A percentile compares a stretch with the other conserved stretches of the same genome.
These are phyloP conservation scores for Pleurotus tuber-regium DNA, from an alignment of 768 basidiomycete species.

Conservation along the genomic window DNA sequence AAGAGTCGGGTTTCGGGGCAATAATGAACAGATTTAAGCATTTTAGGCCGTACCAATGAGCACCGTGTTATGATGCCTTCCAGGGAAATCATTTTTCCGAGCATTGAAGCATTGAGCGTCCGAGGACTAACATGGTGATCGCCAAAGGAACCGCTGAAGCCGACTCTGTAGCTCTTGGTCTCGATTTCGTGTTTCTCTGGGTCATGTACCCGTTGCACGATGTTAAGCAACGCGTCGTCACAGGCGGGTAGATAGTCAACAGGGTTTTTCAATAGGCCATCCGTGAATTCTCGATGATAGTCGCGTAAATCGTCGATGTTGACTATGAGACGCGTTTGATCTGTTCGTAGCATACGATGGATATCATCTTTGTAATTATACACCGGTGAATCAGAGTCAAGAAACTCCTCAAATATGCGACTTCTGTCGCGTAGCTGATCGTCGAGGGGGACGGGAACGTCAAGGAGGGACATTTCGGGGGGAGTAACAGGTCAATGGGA, in stretches of 20 bases:
- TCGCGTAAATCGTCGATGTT: conserved; percentile 96
- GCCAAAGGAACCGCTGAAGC: conserved; percentile 94
- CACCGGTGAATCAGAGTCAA: conserved; percentile 60
- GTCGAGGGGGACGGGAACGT: conserved; percentile 66
- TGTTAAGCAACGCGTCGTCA: conserved; percentile 74
- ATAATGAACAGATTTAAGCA: conserved; percentile 96
- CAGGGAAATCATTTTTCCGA: conserved; percentile 94
- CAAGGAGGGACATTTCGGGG: conserved; percentile 40
- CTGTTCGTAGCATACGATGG: conserved; percentile 74
- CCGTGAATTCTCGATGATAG: conserved; percentile 83
- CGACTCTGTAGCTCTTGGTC: conserved; percentile 81
- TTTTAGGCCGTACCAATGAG: conserved; percentile 96
- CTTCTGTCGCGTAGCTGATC: conserved; percentile 72
- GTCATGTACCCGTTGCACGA: conserved; percentile 75
- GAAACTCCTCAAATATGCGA: conserved; percentile 81
- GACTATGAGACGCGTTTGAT: conserved; percentile 86
- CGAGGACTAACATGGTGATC: conserved; percentile 97
- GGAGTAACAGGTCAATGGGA: conserved; percentile 12
- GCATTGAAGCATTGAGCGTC: conserved; percentile 81
- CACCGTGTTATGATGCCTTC: conserved; percentile 99
- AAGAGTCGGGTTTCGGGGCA: conserved; percentile 85
- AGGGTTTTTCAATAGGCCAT: conserved; percentile 88
- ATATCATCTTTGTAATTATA: conserved; percentile 89
- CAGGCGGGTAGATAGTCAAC: conserved; percentile 85
- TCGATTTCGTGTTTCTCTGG: conserved; percentile 78